Percentiles rank a stretch among this genome's conserved stretches.
phyloP scores from a whole-genome alignment of 352 stramenopile species.

The Globisporangium sylvaticum region DNA sequence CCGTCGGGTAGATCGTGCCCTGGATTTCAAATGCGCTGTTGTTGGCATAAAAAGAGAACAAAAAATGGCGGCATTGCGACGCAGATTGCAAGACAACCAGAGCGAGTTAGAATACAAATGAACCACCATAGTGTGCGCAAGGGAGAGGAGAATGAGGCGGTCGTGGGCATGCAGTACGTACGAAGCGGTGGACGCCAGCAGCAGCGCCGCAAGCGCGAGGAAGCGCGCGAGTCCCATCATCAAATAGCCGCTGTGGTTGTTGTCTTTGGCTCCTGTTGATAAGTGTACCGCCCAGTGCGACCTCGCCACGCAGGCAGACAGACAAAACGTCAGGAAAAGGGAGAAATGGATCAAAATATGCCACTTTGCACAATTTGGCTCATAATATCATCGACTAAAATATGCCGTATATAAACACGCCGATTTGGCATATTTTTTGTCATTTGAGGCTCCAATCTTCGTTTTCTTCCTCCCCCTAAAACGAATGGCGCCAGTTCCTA shows the following conservation, averaged over 20 bases:
- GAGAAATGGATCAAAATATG: neutral
- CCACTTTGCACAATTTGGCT: too few species aligned
- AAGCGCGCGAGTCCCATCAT: slow-evolving; percentile 28
- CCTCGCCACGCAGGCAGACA: neutral
- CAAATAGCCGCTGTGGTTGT: neutral
- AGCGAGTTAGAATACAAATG: neutral
- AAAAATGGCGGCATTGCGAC: neutral
- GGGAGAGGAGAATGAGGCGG: neutral
- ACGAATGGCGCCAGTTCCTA: neutral
- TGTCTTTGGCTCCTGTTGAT: neutral
- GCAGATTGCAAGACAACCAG: slow-evolving; percentile 1
- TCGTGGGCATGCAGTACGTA: slow-evolving; percentile 4
- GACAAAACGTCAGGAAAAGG: neutral
- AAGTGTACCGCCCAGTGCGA: neutral
- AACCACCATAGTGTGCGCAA: neutral
- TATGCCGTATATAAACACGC: too few species aligned
- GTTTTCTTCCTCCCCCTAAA: neutral
- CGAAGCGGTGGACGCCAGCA: slow-evolving; percentile 24
- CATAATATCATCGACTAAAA: too few species aligned
- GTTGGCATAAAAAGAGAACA: neutral
- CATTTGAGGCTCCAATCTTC: too few species aligned
- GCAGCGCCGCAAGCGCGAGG: slow-evolving; percentile 30
- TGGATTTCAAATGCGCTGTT: slow-evolving; percentile 50
- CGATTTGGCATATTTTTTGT: too few species aligned
- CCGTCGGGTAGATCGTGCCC: slow-evolving; percentile 47